Percentiles rank a stretch among this genome's conserved stretches.
Evolutionary conservation across 495 filamentous ascomycete species (phyloP).

Genomic region (Penicillium daleae): DNA sequence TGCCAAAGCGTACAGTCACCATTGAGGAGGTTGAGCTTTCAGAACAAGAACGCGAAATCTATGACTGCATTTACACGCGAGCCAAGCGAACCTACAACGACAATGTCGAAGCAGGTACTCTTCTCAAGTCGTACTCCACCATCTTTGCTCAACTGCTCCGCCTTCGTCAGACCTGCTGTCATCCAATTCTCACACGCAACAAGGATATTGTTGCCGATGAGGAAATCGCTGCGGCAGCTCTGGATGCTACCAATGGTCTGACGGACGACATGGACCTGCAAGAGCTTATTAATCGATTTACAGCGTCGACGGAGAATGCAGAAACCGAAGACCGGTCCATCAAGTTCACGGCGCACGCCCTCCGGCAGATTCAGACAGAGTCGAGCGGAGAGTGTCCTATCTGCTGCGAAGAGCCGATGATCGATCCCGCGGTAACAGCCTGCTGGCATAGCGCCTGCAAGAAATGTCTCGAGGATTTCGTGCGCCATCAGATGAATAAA

Average conservation of each 20-base stretch:
- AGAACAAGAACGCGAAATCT: constrained; percentile 82
- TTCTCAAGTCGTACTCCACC: constrained; percentile 91
- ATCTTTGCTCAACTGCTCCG: constrained; percentile 97
- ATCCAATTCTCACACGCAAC: constrained; percentile 86
- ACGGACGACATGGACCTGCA: constrained; percentile 97
- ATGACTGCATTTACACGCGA: constrained; percentile 81
- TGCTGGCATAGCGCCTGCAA: constrained; percentile 98
- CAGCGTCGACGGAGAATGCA: constrained; percentile 64
- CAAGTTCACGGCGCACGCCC: constrained; percentile 81
- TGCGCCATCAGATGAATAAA: constrained; percentile 80
- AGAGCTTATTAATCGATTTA: constrained; percentile 81
- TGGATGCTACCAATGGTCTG: constrained; percentile 76
- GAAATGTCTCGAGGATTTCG: constrained; percentile 83
- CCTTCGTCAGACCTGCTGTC: constrained; percentile 92
- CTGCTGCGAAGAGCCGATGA: constrained; percentile 93
- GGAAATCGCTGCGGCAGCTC: constrained; percentile 77
- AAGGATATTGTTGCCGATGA: constrained; percentile 85
- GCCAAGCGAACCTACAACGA: constrained; percentile 82
- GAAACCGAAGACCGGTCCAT: constrained; percentile 39
- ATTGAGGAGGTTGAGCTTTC: constrained; percentile 88
- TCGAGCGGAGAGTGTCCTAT: constrained; percentile 89
- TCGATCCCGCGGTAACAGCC: constrained; percentile 87
- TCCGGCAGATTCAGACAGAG: constrained; percentile 89
- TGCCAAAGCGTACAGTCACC: constrained; percentile 79
- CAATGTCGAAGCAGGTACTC: constrained; percentile 87